These are phyloP conservation scores for Xylaria bambusicola DNA, from an alignment of 495 filamentous ascomycete genomes.

Conservation along the genomic window DNA sequence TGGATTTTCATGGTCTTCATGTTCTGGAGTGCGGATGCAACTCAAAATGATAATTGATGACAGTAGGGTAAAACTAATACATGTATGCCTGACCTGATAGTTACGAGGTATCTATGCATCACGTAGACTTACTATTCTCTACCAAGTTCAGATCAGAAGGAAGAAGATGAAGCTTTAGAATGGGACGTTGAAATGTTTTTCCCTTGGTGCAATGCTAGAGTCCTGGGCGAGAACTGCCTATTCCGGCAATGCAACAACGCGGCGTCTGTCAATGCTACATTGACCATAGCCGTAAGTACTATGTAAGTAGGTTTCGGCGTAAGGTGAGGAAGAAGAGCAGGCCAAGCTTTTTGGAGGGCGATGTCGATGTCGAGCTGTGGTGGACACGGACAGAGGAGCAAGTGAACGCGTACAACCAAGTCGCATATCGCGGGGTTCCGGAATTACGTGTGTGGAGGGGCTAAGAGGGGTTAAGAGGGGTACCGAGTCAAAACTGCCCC, in stretches of 20 bases:
- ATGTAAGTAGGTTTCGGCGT: too few relatives aligned
- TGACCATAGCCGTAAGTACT: background rate
- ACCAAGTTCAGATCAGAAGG: background rate
- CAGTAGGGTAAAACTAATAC: too few relatives aligned
- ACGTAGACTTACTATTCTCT: background rate
- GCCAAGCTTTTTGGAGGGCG: too few relatives aligned
- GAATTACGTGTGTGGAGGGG: too few relatives aligned
- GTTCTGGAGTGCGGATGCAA: too few relatives aligned
- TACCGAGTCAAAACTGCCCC: too few relatives aligned
- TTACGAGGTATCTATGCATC: too few relatives aligned
- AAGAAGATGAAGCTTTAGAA: slow-evolving; percentile 8
- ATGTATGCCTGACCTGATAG: too few relatives aligned
- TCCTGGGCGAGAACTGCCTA: background rate
- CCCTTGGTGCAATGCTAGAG: background rate
- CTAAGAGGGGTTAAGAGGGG: too few relatives aligned
- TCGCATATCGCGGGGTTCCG: too few relatives aligned
- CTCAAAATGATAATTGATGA: background rate
- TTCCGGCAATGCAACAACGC: slow-evolving; percentile 1
- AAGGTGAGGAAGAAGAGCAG: background rate
- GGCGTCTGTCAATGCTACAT: background rate
- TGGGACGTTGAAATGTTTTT: too few relatives aligned
- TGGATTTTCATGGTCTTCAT: too few relatives aligned
- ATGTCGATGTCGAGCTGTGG: background rate
- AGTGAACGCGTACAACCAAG: background rate
- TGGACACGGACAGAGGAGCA: background rate